phyloP scores from a whole-genome alignment of 139 green algal genomes.

The Axilococcus clingmanii region DNA sequence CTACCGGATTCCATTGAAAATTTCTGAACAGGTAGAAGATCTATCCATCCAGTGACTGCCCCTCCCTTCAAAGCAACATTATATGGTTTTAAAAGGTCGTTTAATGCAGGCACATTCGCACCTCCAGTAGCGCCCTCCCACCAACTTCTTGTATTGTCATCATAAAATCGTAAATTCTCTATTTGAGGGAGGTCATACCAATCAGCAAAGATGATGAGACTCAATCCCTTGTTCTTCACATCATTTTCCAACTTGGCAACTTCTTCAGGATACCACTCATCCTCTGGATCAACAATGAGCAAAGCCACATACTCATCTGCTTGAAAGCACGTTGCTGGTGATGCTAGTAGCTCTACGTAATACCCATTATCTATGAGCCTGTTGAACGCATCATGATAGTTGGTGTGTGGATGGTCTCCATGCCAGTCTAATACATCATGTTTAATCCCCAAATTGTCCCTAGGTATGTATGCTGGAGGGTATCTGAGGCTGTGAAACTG shows the following conservation, averaged over 20 bases:
- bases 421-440: constrained; percentile 98
- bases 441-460: constrained; percentile 70
- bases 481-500: constrained; percentile 93
- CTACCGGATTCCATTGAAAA: constrained; percentile 39
- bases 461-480: constrained; percentile 88
- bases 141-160: constrained; percentile 96
- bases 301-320: constrained; percentile 73
- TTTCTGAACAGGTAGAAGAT: neutral
- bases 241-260: constrained; percentile 69
- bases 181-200: constrained; percentile 90
- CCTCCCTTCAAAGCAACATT: constrained; percentile 71
- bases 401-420: constrained; percentile 95
- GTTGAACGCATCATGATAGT: constrained; percentile 87
- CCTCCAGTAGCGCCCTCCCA: constrained; percentile 76
- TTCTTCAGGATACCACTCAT: constrained; percentile 84
- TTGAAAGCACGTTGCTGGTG: constrained; percentile 91
- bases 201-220: constrained; percentile 86
- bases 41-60: constrained; percentile 38
- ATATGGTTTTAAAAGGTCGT: constrained; percentile 82
- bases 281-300: constrained; percentile 85
- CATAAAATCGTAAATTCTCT: constrained; percentile 86
- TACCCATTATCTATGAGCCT: constrained; percentile 58
- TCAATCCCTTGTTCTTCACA: constrained; percentile 57
- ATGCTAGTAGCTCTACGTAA: constrained; percentile 78
- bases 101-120: constrained; percentile 93